A percentile compares a stretch with the other conserved stretches of the same genome.
These are phyloP conservation scores for Polyplosphaeria fusca DNA, from an alignment of 495 filamentous ascomycete genomes.

Conservation along the genomic window DNA sequence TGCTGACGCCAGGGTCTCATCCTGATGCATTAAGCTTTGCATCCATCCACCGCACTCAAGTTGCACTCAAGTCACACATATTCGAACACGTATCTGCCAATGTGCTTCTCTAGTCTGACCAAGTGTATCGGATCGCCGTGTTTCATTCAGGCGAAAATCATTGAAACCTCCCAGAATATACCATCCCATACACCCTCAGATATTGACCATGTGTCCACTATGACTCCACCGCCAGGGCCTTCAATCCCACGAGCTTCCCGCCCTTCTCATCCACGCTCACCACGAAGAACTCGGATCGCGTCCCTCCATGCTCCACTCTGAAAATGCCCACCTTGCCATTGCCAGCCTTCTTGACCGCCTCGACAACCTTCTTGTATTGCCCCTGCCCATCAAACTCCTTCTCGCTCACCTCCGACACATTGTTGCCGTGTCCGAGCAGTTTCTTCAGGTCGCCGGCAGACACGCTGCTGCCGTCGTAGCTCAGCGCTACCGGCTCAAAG, in stretches of 20 bases:
- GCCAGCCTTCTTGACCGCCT: conserved; percentile 55
- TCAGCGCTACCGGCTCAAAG: conserved; percentile 70
- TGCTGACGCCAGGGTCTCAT: too few relatives aligned
- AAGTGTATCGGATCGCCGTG: too few relatives aligned
- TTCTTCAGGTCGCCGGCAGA: conserved; percentile 54
- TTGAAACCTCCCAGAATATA: too few relatives aligned
- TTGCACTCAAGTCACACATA: too few relatives aligned
- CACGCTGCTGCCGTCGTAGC: conserved; percentile 49
- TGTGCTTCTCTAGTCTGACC: too few relatives aligned
- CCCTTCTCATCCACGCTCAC: conserved; percentile 55
- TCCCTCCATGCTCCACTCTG: conserved; percentile 56
- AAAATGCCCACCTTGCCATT: conserved; percentile 74
- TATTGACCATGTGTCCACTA: too few relatives aligned
- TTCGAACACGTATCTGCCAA: too few relatives aligned
- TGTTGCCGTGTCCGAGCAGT: conserved; percentile 53
- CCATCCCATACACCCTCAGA: too few relatives aligned
- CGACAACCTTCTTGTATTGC: conserved; percentile 56
- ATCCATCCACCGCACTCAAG: too few relatives aligned
- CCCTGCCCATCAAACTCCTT: conserved; percentile 62
- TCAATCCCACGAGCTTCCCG: conserved; percentile 66
- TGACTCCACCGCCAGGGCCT: conserved; percentile 69
- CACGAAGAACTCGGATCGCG: conserved; percentile 74
- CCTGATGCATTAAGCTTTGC: too few relatives aligned
- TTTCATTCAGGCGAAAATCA: too few relatives aligned
- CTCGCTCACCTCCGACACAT: conserved; percentile 52